Evolutionary conservation across 306 rosid genomes (phyloP).

Genomic region (Dryas alaskensis): DNA sequence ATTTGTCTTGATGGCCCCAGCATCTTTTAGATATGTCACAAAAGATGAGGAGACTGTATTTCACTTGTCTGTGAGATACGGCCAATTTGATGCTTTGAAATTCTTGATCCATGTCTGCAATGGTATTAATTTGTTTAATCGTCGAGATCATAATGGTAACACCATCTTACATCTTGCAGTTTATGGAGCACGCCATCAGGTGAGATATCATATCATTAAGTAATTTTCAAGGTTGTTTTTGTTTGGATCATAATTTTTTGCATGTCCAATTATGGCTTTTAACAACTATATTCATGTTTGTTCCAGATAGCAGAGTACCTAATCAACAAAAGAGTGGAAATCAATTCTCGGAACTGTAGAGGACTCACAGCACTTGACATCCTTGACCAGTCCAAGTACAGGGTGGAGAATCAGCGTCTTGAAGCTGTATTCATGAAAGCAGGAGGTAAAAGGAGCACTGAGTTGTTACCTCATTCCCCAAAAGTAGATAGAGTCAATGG

Average conservation of each 20-base stretch:
- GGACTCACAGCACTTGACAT: conserved; percentile 64
- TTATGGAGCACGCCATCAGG: conserved; percentile 45
- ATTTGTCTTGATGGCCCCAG: conserved; percentile 35
- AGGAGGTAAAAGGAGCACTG: conserved; percentile 48
- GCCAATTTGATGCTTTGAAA: conserved; percentile 45
- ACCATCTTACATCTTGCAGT: conserved; percentile 62
- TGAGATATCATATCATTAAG: conserved; percentile 15
- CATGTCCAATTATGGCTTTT: background rate
- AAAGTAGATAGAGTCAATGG: background rate
- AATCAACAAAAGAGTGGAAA: conserved; percentile 48
- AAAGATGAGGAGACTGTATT: conserved; percentile 61
- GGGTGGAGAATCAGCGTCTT: conserved; percentile 37
- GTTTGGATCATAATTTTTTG: background rate
- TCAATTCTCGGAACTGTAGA: conserved; percentile 47
- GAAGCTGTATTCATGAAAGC: conserved; percentile 38
- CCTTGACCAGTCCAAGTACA: conserved; percentile 44
- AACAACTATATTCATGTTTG: conserved; percentile 2
- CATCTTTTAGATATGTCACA: conserved; percentile 44
- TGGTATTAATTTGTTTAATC: conserved; percentile 37
- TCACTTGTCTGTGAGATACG: conserved; percentile 64
- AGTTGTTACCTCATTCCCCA: conserved; percentile 26
- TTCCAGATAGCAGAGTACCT: conserved; percentile 59
- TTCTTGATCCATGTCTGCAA: conserved; percentile 43
- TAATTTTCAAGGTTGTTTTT: no score
- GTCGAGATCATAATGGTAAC: conserved; percentile 52